Percentiles rank a stretch among this genome's conserved stretches.
These are phyloP conservation scores for Saccharum spontaneum DNA, from an alignment of 176 grass and related monocot genomes.

Conservation along the genomic window DNA sequence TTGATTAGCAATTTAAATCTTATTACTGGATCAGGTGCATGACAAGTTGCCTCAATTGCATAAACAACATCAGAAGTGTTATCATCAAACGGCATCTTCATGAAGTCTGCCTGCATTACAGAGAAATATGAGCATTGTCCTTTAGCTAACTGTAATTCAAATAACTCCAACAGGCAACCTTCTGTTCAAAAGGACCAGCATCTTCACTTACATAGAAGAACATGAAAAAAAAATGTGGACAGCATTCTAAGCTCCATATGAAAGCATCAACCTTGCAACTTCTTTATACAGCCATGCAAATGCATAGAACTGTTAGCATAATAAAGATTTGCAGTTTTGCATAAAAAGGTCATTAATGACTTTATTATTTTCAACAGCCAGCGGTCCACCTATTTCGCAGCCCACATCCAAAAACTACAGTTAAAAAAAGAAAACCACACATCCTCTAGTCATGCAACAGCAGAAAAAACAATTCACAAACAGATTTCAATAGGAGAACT, in stretches of 20 bases:
- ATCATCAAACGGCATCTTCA: conserved; percentile 72
- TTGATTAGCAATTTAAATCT: background rate
- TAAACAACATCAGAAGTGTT: conserved; percentile 64
- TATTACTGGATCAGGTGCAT: conserved; percentile 75
- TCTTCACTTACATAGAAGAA: background rate
- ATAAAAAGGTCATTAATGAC: background rate
- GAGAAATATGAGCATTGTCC: conserved; percentile 11
- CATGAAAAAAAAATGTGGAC: background rate
- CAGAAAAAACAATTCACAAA: background rate
- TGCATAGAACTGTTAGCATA: background rate
- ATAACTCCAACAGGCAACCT: background rate
- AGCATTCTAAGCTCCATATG: background rate
- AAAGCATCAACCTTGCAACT: conserved; percentile 24
- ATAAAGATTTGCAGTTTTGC: background rate
- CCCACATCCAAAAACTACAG: conserved; percentile 92
- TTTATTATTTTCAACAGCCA: conserved; percentile 11
- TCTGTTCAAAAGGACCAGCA: background rate
- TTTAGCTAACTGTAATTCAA: background rate
- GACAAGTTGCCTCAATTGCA: conserved; percentile 77
- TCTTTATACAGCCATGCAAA: conserved; percentile 5
- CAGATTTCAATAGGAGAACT: background rate
- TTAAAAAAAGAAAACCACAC: conserved; percentile 18
- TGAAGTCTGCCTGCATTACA: conserved; percentile 72
- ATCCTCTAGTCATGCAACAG: conserved; percentile 1
- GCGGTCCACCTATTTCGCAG: conserved; percentile 87